Percentiles rank a stretch among this genome's conserved stretches.
Evolutionary conservation across 495 filamentous ascomycete species (phyloP).

Genomic region (Xylaria castorea): DNA sequence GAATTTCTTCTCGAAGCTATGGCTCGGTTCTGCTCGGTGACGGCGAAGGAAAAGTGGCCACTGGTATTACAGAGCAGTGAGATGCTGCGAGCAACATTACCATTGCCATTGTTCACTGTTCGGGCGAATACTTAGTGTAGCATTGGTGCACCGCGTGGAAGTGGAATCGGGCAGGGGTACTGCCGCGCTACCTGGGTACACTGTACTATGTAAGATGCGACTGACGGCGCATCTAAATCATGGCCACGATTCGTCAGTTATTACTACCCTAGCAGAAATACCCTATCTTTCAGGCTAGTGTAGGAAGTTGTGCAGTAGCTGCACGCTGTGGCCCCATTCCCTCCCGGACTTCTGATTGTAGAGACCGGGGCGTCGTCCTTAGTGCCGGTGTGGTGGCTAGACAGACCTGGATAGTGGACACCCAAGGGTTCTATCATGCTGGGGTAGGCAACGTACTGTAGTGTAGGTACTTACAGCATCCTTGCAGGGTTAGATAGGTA

Average conservation of each 20-base stretch:
- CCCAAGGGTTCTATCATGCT: background rate
- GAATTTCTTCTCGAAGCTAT: slow-evolving; percentile 9
- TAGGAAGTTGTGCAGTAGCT: slow-evolving; percentile 20
- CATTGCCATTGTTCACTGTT: background rate
- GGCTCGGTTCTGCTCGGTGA: slow-evolving; percentile 5
- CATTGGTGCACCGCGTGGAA: slow-evolving; percentile 6
- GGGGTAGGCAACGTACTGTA: background rate
- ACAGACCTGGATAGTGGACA: background rate
- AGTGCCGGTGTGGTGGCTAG: background rate
- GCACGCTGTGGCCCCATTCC: background rate
- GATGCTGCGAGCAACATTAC: background rate
- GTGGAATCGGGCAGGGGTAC: background rate
- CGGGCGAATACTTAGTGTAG: slow-evolving; percentile 8
- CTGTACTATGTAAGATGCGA: background rate
- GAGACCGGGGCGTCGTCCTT: background rate
- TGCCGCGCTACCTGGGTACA: background rate
- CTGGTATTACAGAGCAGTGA: background rate
- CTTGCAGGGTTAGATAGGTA: background rate
- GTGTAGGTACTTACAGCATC: no score
- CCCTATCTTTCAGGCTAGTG: slow-evolving; percentile 1
- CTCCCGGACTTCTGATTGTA: background rate
- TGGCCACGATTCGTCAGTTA: background rate
- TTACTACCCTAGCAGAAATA: background rate
- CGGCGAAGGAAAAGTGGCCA: slow-evolving; percentile 8
- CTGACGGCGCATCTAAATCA: slow-evolving; percentile 13